Evolutionary conservation across 2,329 filamentous ascomycete genomes (phyloP).

Genomic region (Zasmidium cellare): DNA sequence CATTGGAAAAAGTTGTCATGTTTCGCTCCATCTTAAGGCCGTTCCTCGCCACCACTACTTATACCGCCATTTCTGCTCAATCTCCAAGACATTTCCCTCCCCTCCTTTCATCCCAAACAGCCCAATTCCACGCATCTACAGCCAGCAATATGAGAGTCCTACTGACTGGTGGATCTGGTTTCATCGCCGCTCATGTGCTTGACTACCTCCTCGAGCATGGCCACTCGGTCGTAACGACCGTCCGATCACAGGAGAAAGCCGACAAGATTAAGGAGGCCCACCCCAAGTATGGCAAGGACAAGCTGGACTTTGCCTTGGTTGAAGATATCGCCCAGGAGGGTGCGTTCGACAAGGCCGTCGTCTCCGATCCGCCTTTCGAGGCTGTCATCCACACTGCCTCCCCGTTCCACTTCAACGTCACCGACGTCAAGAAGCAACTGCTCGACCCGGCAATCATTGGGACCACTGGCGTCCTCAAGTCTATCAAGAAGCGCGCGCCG

Average conservation of each 20-base stretch:
- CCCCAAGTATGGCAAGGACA: constrained; percentile 52
- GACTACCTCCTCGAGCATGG: constrained; percentile 57
- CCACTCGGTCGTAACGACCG: constrained; percentile 63
- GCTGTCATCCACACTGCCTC: constrained; percentile 73
- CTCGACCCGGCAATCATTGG: constrained; percentile 64
- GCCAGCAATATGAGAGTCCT: constrained; percentile 33
- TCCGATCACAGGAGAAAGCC: constrained; percentile 62
- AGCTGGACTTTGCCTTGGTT: constrained; percentile 67
- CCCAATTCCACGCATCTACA: constrained; percentile 7
- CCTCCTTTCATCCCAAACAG: neutral
- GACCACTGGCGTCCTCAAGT: constrained; percentile 62
- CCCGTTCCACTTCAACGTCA: constrained; percentile 73
- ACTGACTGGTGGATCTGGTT: constrained; percentile 57
- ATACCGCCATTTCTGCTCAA: neutral
- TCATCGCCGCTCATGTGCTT: constrained; percentile 66
- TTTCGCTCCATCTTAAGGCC: constrained; percentile 7
- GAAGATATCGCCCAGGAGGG: constrained; percentile 68
- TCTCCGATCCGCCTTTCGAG: constrained; percentile 66
- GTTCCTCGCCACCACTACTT: neutral
- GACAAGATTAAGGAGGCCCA: constrained; percentile 59
- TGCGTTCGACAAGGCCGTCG: constrained; percentile 65
- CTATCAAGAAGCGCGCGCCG: constrained; percentile 61
- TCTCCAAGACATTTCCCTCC: neutral
- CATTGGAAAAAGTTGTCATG: constrained; percentile 4
- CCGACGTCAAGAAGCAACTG: constrained; percentile 66